Evolutionary conservation across 345 rosid species (phyloP), one percentile per base, ranked within the genome.

Genomic region (Gossypium sturtianum): DNA sequence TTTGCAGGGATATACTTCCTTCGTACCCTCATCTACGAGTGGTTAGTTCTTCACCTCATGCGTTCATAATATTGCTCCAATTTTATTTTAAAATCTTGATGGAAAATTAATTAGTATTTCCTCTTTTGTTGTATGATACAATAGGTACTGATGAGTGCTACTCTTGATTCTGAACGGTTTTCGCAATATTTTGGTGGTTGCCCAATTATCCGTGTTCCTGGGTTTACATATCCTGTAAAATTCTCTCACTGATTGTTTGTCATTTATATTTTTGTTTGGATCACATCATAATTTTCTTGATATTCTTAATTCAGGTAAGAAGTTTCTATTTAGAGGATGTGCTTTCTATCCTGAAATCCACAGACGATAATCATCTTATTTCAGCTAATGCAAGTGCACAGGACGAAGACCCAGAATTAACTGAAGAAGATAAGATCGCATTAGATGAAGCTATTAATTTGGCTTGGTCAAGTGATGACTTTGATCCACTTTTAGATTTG

Each of bases 121-220:
- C 66, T 25, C 38, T 22, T 25, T 19, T 77, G 41, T 27, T 49
- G 54, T 51, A 12, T 77, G 44, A 67, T 72, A 62, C 23, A 12
- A 77, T 87, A 92, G 98, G 83, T 94, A 80, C 74, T 94, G 71
- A 94, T 94, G 98, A 94, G 98, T 84, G 98, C 98, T 61, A 94
- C 98, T 16, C 87, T 94, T 34, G 93, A 94, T 84, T 88, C 97
- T 62, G 98, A 86, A 70, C 83, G 93, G 74, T 92, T 94, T 86
- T 88, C 97, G 5, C 88, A 85, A 76, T 94, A 94, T 86, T 94
- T 94, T 89, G 98, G 95, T 51, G 94, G 97, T 79, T 94, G 98
- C 84, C 97, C 97, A 20, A 75, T 94, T 72, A 88, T 94, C 75
- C 79, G 82, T 60, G 95, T 94, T 74, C 98, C 97, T 34, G 98